A percentile compares a stretch with the other conserved stretches of the same genome.
Evolutionary conservation across 257 asterid genomes (phyloP).

Genomic region (Salvia rosmarinus): DNA sequence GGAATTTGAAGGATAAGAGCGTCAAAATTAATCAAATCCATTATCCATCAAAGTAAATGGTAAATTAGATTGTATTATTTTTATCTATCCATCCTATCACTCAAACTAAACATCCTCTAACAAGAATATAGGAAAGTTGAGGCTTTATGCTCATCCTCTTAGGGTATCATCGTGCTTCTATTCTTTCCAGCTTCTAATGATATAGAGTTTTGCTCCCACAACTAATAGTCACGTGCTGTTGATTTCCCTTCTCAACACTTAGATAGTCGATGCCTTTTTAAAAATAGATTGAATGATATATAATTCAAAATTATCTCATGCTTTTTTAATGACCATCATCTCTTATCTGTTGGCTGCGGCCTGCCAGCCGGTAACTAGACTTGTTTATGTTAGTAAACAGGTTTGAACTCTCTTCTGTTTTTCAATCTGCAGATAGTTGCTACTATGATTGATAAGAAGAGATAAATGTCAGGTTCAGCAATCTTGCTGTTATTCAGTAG

Average conservation of each 20-base stretch:
- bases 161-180: background rate
- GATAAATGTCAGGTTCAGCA: background rate
- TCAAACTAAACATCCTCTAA: too few relatives aligned
- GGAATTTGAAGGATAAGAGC: too few relatives aligned
- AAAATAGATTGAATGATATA: too few relatives aligned
- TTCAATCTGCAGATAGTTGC: conserved; percentile 16
- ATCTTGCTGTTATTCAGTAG: background rate
- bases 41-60: too few relatives aligned
- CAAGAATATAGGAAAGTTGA: background rate
- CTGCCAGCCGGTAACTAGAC: background rate
- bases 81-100: too few relatives aligned
- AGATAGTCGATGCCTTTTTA: background rate
- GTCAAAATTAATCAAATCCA: too few relatives aligned
- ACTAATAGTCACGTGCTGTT: background rate
- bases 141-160: background rate
- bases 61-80: too few relatives aligned
- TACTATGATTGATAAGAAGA: conserved; percentile 4
- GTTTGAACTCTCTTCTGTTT: background rate
- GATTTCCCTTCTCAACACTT: background rate
- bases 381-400: background rate
- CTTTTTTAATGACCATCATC: background rate
- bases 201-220: background rate
- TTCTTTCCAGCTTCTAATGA: background rate
- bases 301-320: background rate
- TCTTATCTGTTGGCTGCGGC: background rate